Conservation (phyloP, 1,284 basidiomycete genomes). For the Leccinum pachyderme region DNA sequence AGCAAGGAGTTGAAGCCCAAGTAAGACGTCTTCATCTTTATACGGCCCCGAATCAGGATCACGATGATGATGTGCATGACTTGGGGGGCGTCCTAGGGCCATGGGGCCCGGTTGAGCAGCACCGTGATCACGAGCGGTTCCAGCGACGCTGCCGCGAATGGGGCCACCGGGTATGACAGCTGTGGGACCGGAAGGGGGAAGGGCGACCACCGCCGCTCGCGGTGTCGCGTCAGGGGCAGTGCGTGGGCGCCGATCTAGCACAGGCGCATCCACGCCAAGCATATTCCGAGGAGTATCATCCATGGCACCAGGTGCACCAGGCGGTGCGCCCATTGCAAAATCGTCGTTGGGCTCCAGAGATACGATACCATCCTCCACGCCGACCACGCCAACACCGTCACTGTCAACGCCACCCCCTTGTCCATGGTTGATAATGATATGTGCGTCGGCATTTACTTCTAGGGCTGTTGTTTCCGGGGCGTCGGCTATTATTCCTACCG, state of each 20-base stretch:
- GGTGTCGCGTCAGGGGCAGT: slow-evolving; percentile 41
- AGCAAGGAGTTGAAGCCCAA: slow-evolving; percentile 89
- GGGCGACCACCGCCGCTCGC: slow-evolving; percentile 37
- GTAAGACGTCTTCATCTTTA: slow-evolving; percentile 92
- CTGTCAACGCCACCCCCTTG: slow-evolving; percentile 43
- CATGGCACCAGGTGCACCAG: slow-evolving; percentile 76
- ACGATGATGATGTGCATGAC: slow-evolving; percentile 27
- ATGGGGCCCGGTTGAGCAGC: slow-evolving; percentile 20
- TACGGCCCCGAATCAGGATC: slow-evolving; percentile 60
- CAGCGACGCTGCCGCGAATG: slow-evolving; percentile 14
- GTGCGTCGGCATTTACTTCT: slow-evolving; percentile 53
- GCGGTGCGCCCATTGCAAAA: slow-evolving; percentile 83
- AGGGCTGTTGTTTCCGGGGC: slow-evolving; percentile 42
- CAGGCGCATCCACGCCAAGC: slow-evolving; percentile 29
- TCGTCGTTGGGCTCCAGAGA: slow-evolving; percentile 72
- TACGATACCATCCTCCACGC: slow-evolving; percentile 70
- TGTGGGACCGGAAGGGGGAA: slow-evolving; percentile 28
- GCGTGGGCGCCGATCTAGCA: slow-evolving; percentile 28
- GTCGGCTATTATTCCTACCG: slow-evolving; percentile 65
- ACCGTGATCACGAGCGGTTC: slow-evolving; percentile 17
- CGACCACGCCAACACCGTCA: slow-evolving; percentile 44
- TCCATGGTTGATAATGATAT: slow-evolving; percentile 65
- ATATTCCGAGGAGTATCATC: slow-evolving; percentile 37
- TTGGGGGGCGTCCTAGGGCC: slow-evolving; percentile 25
- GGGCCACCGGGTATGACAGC: slow-evolving; percentile 11